Base-by-base conservation (phyloP, 148 eudicot species). In the Cornus controversa region DNA sequence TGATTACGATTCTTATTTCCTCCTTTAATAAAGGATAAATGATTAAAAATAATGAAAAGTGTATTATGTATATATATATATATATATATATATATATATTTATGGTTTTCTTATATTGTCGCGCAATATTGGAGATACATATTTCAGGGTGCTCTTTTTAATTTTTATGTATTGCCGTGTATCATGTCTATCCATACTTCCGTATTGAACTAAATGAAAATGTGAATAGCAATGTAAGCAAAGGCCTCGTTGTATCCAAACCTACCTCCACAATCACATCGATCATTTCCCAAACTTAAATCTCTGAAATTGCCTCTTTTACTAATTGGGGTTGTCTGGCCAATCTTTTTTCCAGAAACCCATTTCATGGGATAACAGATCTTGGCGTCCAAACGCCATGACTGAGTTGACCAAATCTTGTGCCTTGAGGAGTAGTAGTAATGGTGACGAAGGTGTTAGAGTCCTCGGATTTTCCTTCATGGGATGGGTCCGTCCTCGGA, bases 391-490 rank as follows among this genome's bases (percentile, higher is more conserved):
- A 62, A 62, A 62, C 66, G n/a, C 66, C 66, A 62, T 62, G 71
- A 68, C 36, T 10, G 42, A 57, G 40, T 72, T 66, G 10, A 10
- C 31, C 13, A 23, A 18, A 69, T n/a, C 72, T n/a, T 23, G 3
- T 16, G 26, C 5, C 10, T 40, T 69, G 28, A 54, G 25, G 57
- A 34, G 34, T 10, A 27, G n/a, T n/a, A n/a, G 37, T 45, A 16
- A 8, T 9, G 66, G 37, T 1, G 65, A 76, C 24, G 79, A 50
- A 34, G 69, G 69, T 22, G 27, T 72, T 58, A 22, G 8, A 24
- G 58, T 58, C 77, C 47, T 57, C 63, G 23, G 72, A 22, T n/a
- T 54, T 72, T 57, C 75, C n/a, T n/a, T n/a, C n/a, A n/a, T n/a
- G n/a, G n/a, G n/a, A n/a, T n/a, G n/a, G n/a, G n/a, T n/a, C n/a